A percentile compares a stretch with the other conserved stretches of the same genome.
These are phyloP conservation scores for Aethionema arabicum DNA, from an alignment of 345 rosid genomes.

Conservation along the genomic window DNA sequence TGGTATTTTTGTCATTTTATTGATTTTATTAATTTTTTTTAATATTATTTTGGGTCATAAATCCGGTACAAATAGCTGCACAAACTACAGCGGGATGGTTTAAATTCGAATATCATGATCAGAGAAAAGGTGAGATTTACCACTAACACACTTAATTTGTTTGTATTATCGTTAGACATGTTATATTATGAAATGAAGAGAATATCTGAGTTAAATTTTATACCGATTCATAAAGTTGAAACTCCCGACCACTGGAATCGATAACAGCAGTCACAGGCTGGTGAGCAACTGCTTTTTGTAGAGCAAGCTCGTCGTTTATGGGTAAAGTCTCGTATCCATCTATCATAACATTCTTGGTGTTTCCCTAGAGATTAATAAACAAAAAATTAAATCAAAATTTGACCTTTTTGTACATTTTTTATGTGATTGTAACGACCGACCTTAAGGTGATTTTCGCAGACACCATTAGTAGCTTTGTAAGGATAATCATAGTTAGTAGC, in stretches of 20 bases:
- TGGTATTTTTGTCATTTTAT: too few relatives aligned
- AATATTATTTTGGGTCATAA: too few relatives aligned
- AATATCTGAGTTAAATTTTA: neutral
- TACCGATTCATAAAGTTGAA: constrained; percentile 77
- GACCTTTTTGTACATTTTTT: neutral
- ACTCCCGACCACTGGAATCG: constrained; percentile 70
- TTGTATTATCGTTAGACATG: too few relatives aligned
- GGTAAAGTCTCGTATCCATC: constrained; percentile 69
- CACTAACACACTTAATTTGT: too few relatives aligned
- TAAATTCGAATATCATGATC: too few relatives aligned
- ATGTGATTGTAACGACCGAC: constrained; percentile 32
- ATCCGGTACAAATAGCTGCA: too few relatives aligned
- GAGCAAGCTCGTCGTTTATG: constrained; percentile 54
- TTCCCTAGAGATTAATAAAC: constrained; percentile 47
- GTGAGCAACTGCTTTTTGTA: constrained; percentile 58
- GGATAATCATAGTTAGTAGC: constrained; percentile 55
- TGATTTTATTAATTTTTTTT: too few relatives aligned
- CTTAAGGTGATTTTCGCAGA: constrained; percentile 21
- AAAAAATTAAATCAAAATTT: neutral
- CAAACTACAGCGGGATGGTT: too few relatives aligned
- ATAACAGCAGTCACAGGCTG: constrained; percentile 78
- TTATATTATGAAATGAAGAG: too few relatives aligned
- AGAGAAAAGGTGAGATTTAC: too few relatives aligned
- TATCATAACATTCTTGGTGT: constrained; percentile 49
- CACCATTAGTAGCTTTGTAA: constrained; percentile 40